phyloP scores from a whole-genome alignment of 2,329 filamentous ascomycete species.

The Aspergillus proliferans region DNA sequence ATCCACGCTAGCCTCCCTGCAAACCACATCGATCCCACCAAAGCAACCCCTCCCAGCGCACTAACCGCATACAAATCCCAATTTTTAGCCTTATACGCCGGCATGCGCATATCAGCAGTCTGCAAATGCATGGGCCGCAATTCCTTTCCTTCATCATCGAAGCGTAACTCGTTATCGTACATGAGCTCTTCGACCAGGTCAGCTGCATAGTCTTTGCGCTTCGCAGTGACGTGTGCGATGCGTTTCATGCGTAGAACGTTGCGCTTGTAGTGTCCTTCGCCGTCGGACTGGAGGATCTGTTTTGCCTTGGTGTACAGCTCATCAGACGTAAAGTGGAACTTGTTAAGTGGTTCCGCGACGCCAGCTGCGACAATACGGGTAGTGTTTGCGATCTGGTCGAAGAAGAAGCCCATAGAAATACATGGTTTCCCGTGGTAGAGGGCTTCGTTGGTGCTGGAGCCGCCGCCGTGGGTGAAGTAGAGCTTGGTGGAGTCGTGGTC shows the following conservation, averaged over 20 bases:
- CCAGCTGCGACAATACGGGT: conserved; percentile 31
- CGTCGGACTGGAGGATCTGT: conserved; percentile 12
- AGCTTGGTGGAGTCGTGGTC: conserved; percentile 28
- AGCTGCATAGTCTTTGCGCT: conserved; percentile 34
- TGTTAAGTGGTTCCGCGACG: conserved; percentile 32
- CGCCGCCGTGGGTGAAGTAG: conserved; percentile 40
- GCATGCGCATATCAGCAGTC: conserved; percentile 41
- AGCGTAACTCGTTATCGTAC: conserved; percentile 26
- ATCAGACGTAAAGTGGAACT: conserved; percentile 28
- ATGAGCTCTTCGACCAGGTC: conserved; percentile 41
- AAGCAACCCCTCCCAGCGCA: background rate
- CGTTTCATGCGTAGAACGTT: conserved; percentile 34
- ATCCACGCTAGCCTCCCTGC: background rate
- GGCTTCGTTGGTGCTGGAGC: conserved; percentile 38
- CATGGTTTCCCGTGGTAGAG: conserved; percentile 36
- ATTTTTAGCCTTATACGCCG: conserved; percentile 33
- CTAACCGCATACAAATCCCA: conserved; percentile 29
- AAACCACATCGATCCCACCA: background rate
- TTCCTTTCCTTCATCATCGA: conserved; percentile 8
- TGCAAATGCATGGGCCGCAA: conserved; percentile 39
- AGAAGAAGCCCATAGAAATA: conserved; percentile 35
- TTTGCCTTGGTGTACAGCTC: conserved; percentile 26
- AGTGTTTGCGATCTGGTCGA: conserved; percentile 39
- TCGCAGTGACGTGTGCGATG: conserved; percentile 33
- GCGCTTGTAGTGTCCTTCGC: conserved; percentile 24